phyloP scores from a whole-genome alignment of 257 asterid species.

The Scutellaria galericulata region DNA sequence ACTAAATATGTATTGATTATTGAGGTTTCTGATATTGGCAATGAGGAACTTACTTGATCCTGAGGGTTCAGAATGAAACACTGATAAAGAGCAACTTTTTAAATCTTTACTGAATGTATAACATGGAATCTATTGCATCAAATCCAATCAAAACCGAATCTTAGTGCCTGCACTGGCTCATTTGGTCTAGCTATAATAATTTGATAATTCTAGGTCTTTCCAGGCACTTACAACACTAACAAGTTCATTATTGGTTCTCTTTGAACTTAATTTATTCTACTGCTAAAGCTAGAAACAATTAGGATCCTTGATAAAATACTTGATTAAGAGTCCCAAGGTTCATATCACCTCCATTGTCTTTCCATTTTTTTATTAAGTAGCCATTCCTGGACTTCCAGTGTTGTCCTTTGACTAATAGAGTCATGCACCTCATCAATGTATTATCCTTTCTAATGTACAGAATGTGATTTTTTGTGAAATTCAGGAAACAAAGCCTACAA shows the following conservation, averaged over 20 bases:
- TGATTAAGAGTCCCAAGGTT: not conserved
- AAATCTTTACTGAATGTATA: too few species aligned
- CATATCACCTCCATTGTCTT: not conserved
- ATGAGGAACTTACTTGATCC: slow-evolving; percentile 6
- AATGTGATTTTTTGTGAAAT: slow-evolving; percentile 27
- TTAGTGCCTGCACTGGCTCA: not conserved
- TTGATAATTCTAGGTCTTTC: not conserved
- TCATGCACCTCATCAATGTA: not conserved
- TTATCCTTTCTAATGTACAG: slow-evolving; percentile 23
- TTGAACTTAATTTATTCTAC: slow-evolving; percentile 1
- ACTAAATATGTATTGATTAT: not conserved
- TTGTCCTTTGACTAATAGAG: slow-evolving; percentile 9
- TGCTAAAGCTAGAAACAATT: not conserved
- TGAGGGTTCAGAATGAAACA: slow-evolving; percentile 15
- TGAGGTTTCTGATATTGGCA: slow-evolving; percentile 20
- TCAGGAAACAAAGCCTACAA: slow-evolving; percentile 58
- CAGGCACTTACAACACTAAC: slow-evolving; percentile 5
- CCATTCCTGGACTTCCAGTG: slow-evolving; percentile 9
- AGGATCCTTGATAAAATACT: slow-evolving; percentile 2
- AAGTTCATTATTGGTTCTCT: not conserved
- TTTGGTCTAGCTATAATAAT: not conserved
- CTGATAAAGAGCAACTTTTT: not conserved
- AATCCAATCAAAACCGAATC: not conserved
- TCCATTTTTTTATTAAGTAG: not conserved
- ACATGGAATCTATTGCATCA: too few species aligned